These are phyloP conservation scores for Gillenia trifoliata DNA, from an alignment of 306 rosid species.

Conservation along the genomic window DNA sequence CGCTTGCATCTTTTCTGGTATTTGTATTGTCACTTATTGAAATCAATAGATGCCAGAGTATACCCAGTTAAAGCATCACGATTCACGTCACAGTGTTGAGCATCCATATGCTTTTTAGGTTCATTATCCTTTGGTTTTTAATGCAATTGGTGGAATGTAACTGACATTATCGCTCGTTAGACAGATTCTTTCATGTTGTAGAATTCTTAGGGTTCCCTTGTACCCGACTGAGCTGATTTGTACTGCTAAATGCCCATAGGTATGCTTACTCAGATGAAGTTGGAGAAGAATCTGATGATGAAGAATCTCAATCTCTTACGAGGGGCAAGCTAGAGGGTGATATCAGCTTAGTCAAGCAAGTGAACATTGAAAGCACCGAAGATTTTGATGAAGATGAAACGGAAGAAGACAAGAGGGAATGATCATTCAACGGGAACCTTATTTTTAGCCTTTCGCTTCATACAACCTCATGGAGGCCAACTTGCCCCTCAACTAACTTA, in stretches of 20 bases:
- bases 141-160: background rate
- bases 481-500: slow-evolving; percentile 5
- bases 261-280: slow-evolving; percentile 90
- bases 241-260: slow-evolving; percentile 33
- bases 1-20: background rate
- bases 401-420: slow-evolving; percentile 88
- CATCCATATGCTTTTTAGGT: background rate
- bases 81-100: background rate
- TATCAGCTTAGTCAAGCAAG: slow-evolving; percentile 58
- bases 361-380: slow-evolving; percentile 29
- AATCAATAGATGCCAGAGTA: background rate
- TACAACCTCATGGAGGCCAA: background rate
- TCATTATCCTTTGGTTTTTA: background rate
- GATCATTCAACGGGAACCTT: slow-evolving; percentile 1
- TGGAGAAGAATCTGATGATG: slow-evolving; percentile 80
- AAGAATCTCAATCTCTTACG: slow-evolving; percentile 68
- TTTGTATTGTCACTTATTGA: background rate
- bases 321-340: slow-evolving; percentile 64
- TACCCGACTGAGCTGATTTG: slow-evolving; percentile 11
- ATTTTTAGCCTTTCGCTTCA: background rate
- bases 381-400: slow-evolving; percentile 40
- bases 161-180: background rate
- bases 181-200: background rate
- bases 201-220: background rate
- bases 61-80: background rate